These are phyloP conservation scores for Didymella keratinophila DNA, from an alignment of 2,329 filamentous ascomycete species.

Conservation along the genomic window DNA sequence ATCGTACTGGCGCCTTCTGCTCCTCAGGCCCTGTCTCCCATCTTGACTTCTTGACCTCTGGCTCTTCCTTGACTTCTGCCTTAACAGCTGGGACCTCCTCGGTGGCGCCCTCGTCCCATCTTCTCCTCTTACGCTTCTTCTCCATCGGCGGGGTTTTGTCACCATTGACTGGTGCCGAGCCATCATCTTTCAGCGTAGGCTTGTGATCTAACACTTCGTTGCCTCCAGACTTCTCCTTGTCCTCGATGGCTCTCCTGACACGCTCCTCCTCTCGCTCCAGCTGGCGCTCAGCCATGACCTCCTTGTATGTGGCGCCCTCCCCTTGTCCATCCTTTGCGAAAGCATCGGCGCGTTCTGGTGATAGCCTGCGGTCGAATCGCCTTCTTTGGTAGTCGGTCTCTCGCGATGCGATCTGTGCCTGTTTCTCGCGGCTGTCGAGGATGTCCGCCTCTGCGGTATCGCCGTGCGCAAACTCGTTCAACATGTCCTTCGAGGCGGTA, in stretches of 20 bases:
- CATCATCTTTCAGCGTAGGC: conserved; percentile 74
- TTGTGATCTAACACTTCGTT: conserved; percentile 71
- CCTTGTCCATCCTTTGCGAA: conserved; percentile 78
- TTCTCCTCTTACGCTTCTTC: conserved; percentile 76
- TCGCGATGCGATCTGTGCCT: conserved; percentile 87
- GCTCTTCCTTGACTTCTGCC: conserved; percentile 29
- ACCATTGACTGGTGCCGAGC: conserved; percentile 72
- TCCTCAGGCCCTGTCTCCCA: conserved; percentile 71
- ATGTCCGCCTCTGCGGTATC: conserved; percentile 94
- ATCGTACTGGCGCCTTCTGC: conserved; percentile 40
- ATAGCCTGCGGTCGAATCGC: conserved; percentile 82
- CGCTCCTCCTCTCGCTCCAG: conserved; percentile 93
- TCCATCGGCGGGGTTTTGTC: conserved; percentile 72
- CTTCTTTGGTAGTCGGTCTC: conserved; percentile 98
- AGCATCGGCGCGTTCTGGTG: conserved; percentile 84
- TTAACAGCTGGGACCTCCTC: conserved; percentile 48
- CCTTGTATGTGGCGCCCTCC: conserved; percentile 83
- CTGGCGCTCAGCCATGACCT: conserved; percentile 89
- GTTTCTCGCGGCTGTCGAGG: conserved; percentile 83
- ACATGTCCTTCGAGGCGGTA: conserved; percentile 88
- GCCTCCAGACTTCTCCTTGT: conserved; percentile 70
- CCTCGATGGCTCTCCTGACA: conserved; percentile 79
- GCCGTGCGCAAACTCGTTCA: conserved; percentile 91
- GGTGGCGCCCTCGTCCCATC: conserved; percentile 81
- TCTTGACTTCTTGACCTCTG: conserved; percentile 65